phyloP scores from a whole-genome alignment of 202 grass and related monocot genomes.

The Saccharum hybrid region DNA sequence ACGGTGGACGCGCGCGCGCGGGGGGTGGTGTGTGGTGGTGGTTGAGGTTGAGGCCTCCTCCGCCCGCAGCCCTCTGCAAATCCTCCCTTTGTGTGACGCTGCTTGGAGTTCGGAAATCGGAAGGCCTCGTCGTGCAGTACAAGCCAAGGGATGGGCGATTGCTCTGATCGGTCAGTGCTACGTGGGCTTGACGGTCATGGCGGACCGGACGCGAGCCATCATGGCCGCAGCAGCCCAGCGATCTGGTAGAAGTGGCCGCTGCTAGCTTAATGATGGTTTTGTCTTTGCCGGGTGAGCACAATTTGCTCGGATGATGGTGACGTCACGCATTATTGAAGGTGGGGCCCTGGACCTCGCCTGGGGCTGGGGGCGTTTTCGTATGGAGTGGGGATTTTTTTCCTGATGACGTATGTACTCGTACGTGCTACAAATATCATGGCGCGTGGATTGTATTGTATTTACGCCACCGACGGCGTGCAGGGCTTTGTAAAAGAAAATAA shows the following conservation, averaged over 20 bases:
- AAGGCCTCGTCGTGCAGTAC: conserved; percentile 19
- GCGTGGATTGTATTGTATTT: not conserved
- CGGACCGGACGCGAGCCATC: not conserved
- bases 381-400: not conserved
- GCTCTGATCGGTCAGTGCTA: not conserved
- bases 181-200: conserved; percentile 40
- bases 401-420: too few species aligned
- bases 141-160: not conserved
- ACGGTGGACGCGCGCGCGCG: too few species aligned
- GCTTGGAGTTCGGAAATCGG: not conserved
- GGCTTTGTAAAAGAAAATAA: not conserved
- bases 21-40: not conserved
- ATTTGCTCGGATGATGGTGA: not conserved
- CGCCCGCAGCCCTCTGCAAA: not conserved
- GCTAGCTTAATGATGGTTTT: not conserved
- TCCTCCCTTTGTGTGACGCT: conserved; percentile 17
- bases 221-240: conserved; percentile 1
- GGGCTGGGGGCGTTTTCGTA: not conserved
- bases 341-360: not conserved
- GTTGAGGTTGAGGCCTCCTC: not conserved
- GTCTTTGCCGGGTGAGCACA: not conserved
- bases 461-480: not conserved
- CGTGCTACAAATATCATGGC: not conserved
- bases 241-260: not conserved
- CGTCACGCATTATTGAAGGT: conserved; percentile 10